phyloP scores from a whole-genome alignment of 768 basidiomycete species.

The Leucosporidium yakuticum region DNA sequence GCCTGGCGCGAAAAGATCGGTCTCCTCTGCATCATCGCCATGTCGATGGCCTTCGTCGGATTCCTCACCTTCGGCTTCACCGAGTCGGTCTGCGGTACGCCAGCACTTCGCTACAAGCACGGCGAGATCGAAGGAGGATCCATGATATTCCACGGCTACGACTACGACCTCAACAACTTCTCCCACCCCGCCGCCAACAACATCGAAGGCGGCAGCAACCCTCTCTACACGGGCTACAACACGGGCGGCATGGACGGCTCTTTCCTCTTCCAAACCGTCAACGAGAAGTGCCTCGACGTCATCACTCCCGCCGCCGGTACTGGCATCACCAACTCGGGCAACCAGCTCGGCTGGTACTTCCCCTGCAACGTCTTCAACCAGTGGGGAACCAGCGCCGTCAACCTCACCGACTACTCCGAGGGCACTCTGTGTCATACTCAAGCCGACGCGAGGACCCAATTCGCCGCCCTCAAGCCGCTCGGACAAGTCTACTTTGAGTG shows the following conservation, averaged over 20 bases:
- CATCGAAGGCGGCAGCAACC: slow-evolving; percentile 78
- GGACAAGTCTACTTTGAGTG: slow-evolving; percentile 94
- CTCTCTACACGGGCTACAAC: slow-evolving; percentile 72
- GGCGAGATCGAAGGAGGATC: slow-evolving; percentile 70
- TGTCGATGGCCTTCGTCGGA: slow-evolving; percentile 88
- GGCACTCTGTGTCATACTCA: slow-evolving; percentile 68
- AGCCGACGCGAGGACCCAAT: slow-evolving; percentile 51
- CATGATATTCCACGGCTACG: slow-evolving; percentile 88
- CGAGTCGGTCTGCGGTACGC: slow-evolving; percentile 80
- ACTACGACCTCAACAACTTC: slow-evolving; percentile 85
- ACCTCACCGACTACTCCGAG: slow-evolving; percentile 62
- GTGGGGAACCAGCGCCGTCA: slow-evolving; percentile 56
- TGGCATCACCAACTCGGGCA: slow-evolving; percentile 58
- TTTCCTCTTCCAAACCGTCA: slow-evolving; percentile 90
- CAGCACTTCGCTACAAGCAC: slow-evolving; percentile 72
- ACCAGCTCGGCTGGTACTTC: slow-evolving; percentile 85
- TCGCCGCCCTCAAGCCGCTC: slow-evolving; percentile 50
- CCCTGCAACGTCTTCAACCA: slow-evolving; percentile 90
- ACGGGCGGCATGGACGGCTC: slow-evolving; percentile 82
- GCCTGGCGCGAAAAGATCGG: slow-evolving; percentile 99
- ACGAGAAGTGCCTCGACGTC: slow-evolving; percentile 69
- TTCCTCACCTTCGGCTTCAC: slow-evolving; percentile 99
- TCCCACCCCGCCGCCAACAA: slow-evolving; percentile 65
- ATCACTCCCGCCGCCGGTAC: slow-evolving; percentile 67
- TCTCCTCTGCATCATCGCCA: slow-evolving; percentile 67